phyloP scores from a whole-genome alignment of 345 rosid species.

The Trapa bicornis region DNA sequence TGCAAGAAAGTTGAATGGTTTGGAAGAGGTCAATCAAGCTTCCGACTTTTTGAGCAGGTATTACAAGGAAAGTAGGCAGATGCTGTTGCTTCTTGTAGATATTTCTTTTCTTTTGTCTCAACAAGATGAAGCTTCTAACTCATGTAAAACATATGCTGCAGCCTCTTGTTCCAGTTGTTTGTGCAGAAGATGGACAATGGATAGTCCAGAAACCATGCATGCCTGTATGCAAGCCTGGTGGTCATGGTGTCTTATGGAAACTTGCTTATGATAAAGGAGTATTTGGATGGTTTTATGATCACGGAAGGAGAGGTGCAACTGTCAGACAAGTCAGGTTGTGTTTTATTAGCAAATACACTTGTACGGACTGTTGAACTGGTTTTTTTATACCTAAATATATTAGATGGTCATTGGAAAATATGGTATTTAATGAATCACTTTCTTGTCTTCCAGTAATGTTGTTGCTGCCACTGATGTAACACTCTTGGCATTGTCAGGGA shows the following conservation, averaged over 20 bases:
- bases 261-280: conserved; percentile 84
- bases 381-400: background rate
- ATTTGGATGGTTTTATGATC: conserved; percentile 67
- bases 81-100: background rate
- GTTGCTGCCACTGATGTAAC: conserved; percentile 92
- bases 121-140: background rate
- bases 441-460: conserved; percentile 55
- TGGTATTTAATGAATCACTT: background rate
- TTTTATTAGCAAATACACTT: background rate
- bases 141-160: conserved; percentile 14
- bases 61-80: conserved; percentile 5
- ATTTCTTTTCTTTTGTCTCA: background rate
- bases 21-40: conserved; percentile 79
- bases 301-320: conserved; percentile 84
- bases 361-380: background rate
- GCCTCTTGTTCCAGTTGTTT: conserved; percentile 86
- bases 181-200: conserved; percentile 84
- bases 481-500: conserved; percentile 80
- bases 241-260: conserved; percentile 97
- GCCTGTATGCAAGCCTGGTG: conserved; percentile 91
- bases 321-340: conserved; percentile 91
- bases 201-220: conserved; percentile 53
- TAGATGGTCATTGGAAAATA: background rate
- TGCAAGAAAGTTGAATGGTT: conserved; percentile 74
- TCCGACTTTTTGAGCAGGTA: conserved; percentile 93